Conservation (phyloP, 2,329 filamentous ascomycete genomes). For the Ceratocystis cubensis region DNA sequence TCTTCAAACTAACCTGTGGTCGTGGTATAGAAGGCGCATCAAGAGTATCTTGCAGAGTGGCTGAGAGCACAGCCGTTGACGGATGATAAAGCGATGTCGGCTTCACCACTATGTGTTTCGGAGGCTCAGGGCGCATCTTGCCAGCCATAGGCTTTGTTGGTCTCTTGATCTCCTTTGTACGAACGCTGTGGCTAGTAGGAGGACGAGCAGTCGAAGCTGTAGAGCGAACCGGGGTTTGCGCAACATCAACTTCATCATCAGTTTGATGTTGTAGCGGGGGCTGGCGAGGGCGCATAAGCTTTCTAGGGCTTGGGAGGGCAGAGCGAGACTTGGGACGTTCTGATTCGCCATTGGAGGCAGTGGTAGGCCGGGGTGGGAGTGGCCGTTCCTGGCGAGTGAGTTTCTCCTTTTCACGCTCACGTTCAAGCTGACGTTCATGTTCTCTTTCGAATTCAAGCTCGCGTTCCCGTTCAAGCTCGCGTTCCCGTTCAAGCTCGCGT, state of each 20-base stretch:
- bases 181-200: slow-evolving; percentile 14
- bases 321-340: slow-evolving; percentile 18
- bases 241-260: slow-evolving; percentile 43
- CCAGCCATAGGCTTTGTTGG: slow-evolving; percentile 53
- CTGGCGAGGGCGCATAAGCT: slow-evolving; percentile 36
- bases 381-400: background rate
- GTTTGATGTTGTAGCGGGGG: slow-evolving; percentile 29
- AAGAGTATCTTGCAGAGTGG: slow-evolving; percentile 46
- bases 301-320: slow-evolving; percentile 18
- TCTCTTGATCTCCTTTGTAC: slow-evolving; percentile 42
- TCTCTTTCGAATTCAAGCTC: slow-evolving; percentile 12
- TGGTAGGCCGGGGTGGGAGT: background rate
- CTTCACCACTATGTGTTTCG: slow-evolving; percentile 59
- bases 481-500: background rate
- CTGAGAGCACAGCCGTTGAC: slow-evolving; percentile 44
- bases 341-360: slow-evolving; percentile 1
- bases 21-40: slow-evolving; percentile 28
- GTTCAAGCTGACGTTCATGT: slow-evolving; percentile 10
- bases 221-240: slow-evolving; percentile 32
- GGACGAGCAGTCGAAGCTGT: slow-evolving; percentile 15
- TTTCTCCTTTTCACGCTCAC: slow-evolving; percentile 11
- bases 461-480: background rate
- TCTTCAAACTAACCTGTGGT: slow-evolving; percentile 46
- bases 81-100: slow-evolving; percentile 51
- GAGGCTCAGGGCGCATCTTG: slow-evolving; percentile 52